Evolutionary conservation across 1,139 yeast species (phyloP), one percentile per base, ranked within the genome.

Genomic region (Wickerhamomyces sp.): DNA sequence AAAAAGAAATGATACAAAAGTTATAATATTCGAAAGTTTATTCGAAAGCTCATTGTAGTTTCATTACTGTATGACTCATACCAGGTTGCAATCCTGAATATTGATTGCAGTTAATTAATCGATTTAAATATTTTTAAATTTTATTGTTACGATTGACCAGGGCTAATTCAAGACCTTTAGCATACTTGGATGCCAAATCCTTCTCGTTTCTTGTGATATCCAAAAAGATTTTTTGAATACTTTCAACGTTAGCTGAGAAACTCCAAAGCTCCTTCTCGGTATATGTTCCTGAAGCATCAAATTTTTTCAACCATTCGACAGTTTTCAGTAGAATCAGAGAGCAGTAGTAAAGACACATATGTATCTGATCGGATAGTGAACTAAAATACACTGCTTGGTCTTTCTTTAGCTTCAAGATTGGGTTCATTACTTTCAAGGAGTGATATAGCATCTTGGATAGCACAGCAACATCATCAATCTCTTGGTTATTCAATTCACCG

Each of bases 321-420:
- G 41, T 20, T 26, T 44, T 38, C 17, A 42, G 23, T n/a, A 44
- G 34, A 12, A 49, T 35, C 21, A 39, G 64, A 53, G 50, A 62
- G 62, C 47, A 62, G 68, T 49, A 69, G 62, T 48, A 67, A 58
- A 49, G 35, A 29, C 49, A 46, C 16, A 71, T 64, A 43, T 70
- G 75, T 23, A 72, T 52, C 51, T 72, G 77, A 51, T 72, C 78
- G 10, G 75, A 69, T 5, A 51, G 30, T 23, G 40, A 40, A 12
- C 68, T 57, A 49, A 68, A 70, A 3, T 72, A 73, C 45, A 68
- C 64, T 41, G 67, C 66, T 12, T 71, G 62, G 42, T 67, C 70
- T 44, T 64, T 62, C 25, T 61, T 65, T 19, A 70, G 56, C 17
- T 54, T 47, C 28, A 44, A 36, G 21, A 50, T 36, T 24, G 47